These are phyloP conservation scores for Leishmania turanica DNA, from an alignment of 208 protist species.

Conservation along the genomic window DNA sequence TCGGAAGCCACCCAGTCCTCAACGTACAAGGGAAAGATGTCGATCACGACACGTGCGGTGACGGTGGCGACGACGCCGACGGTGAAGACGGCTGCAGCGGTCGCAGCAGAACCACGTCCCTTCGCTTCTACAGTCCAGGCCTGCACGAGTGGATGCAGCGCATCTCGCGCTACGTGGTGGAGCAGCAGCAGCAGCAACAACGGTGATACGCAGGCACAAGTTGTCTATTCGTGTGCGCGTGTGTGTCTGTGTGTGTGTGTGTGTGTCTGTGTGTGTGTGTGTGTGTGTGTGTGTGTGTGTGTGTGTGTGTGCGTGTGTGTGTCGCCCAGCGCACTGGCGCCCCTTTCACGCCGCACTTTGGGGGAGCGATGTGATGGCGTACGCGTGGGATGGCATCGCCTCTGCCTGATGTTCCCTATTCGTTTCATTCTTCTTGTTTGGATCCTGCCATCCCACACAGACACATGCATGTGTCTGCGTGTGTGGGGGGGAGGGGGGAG, in stretches of 20 bases:
- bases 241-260: neutral
- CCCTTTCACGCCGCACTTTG: too few species aligned
- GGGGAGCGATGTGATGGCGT: neutral
- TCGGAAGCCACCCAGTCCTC: constrained; percentile 8
- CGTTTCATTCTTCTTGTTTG: too few species aligned
- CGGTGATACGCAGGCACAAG: constrained; percentile 4
- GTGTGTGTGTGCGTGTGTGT: neutral
- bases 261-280: neutral
- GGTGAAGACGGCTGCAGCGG: neutral
- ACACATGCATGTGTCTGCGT: neutral
- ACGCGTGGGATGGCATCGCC: too few species aligned
- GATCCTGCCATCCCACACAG: too few species aligned
- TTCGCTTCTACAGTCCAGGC: constrained; percentile 57
- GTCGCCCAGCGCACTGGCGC: too few species aligned
- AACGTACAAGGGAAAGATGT: neutral
- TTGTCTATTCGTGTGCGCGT: neutral
- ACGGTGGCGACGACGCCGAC: constrained; percentile 17
- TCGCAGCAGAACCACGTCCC: constrained; percentile 19
- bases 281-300: neutral
- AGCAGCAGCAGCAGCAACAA: constrained; percentile 34
- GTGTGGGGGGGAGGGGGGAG: too few species aligned
- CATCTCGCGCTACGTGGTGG: constrained; percentile 47
- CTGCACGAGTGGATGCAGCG: constrained; percentile 81
- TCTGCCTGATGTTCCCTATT: too few species aligned
- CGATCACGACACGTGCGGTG: constrained; percentile 2